These are phyloP conservation scores for Agarophyton chilense DNA, from an alignment of 23 red algal species.

Conservation along the genomic window DNA sequence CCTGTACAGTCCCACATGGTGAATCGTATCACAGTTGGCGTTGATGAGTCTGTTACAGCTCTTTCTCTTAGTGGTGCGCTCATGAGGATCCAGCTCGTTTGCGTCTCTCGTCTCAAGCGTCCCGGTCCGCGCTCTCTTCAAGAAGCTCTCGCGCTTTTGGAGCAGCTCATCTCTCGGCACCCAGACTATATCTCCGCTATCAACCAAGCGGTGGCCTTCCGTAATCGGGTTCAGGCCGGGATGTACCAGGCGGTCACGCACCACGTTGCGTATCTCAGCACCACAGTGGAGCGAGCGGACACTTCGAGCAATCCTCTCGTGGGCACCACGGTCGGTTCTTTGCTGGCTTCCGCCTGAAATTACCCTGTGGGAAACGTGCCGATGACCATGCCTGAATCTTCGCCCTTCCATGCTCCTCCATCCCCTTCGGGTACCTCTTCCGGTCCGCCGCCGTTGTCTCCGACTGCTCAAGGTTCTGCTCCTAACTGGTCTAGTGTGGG, in stretches of 20 bases:
- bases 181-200: background rate
- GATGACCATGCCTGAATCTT: too few relatives aligned
- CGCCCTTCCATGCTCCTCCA: background rate
- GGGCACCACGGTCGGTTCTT: background rate
- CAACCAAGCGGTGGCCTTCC: background rate
- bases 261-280: background rate
- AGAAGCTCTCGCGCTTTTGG: background rate
- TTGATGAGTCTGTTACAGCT: background rate
- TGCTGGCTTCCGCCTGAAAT: background rate
- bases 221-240: background rate
- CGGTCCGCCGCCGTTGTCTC: too few relatives aligned
- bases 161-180: background rate
- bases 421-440: too few relatives aligned
- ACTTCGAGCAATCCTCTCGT: background rate
- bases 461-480: too few relatives aligned
- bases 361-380: background rate
- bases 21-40: background rate
- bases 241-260: too few relatives aligned
- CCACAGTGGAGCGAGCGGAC: background rate
- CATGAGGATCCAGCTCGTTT: too few relatives aligned
- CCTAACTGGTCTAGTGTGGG: too few relatives aligned
- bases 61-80: background rate
- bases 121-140: background rate
- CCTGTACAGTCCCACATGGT: too few relatives aligned
- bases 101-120: too few relatives aligned